Evolutionary conservation across 192 early-diverging fungal genomes (phyloP).

Genomic region (Coemansia guatemalensis): DNA sequence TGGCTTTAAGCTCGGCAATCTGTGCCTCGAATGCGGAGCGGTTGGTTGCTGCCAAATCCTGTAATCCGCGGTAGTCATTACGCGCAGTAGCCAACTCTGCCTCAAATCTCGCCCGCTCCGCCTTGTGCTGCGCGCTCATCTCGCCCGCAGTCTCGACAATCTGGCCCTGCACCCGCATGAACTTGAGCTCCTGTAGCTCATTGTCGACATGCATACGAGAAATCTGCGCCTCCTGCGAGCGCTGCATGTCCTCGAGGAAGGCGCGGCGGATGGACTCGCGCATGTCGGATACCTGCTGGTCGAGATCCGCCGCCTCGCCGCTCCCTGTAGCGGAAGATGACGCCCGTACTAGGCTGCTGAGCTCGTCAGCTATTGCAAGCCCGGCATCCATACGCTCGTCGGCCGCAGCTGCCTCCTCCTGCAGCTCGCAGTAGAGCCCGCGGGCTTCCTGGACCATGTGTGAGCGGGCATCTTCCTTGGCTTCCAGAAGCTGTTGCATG

Average conservation of each 20-base stretch:
- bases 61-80: constrained; percentile 25
- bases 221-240: constrained; percentile 14
- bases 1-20: constrained; percentile 19
- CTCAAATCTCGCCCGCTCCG: constrained; percentile 20
- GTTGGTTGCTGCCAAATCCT: constrained; percentile 22
- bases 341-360: constrained; percentile 17
- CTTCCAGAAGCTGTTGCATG: constrained; percentile 12
- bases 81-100: constrained; percentile 11
- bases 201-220: constrained; percentile 6
- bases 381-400: constrained; percentile 26
- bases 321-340: background rate
- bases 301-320: constrained; percentile 7
- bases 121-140: constrained; percentile 38
- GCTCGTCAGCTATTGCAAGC: constrained; percentile 21
- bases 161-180: constrained; percentile 40
- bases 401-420: constrained; percentile 20
- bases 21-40: constrained; percentile 19
- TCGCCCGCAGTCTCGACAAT: constrained; percentile 40
- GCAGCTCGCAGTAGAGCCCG: constrained; percentile 35
- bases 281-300: constrained; percentile 8
- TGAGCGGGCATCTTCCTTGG: constrained; percentile 37
- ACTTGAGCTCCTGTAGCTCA: constrained; percentile 29
- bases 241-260: constrained; percentile 30
- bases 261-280: constrained; percentile 10
- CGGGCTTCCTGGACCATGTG: constrained; percentile 50